Evolutionary conservation across 768 basidiomycete genomes (phyloP).

Genomic region (Thelephora aurantiotincta): DNA sequence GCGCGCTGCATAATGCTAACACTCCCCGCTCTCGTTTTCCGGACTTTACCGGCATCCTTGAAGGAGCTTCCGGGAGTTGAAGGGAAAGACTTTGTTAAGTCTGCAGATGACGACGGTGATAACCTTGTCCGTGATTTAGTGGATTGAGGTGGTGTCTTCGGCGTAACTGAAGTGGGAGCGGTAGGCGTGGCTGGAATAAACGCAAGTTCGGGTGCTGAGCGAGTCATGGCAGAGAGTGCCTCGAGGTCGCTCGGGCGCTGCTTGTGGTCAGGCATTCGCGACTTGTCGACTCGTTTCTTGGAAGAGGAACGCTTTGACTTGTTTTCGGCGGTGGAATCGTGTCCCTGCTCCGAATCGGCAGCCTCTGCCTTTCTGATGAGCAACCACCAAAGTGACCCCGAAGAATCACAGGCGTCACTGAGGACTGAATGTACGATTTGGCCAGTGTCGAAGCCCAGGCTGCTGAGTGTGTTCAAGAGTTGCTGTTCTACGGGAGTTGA

Average conservation of each 20-base stretch:
- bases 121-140: conserved; percentile 19
- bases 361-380: conserved; percentile 69
- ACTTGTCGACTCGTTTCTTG: conserved; percentile 16
- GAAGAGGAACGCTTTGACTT: conserved; percentile 11
- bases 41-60: conserved; percentile 40
- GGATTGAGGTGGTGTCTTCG: conserved; percentile 39
- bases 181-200: conserved; percentile 74
- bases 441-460: conserved; percentile 81
- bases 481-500: conserved; percentile 71
- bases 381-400: conserved; percentile 95
- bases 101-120: conserved; percentile 41
- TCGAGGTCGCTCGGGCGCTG: conserved; percentile 6
- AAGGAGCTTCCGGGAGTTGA: conserved; percentile 53
- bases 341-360: conserved; percentile 28
- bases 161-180: conserved; percentile 18
- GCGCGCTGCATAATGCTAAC: conserved; percentile 95
- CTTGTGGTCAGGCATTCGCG: conserved; percentile 2
- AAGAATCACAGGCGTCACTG: conserved; percentile 82
- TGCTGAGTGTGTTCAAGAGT: conserved; percentile 59
- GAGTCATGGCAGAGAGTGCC: conserved; percentile 10
- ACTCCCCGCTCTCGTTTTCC: conserved; percentile 70
- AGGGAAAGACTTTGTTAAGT: conserved; percentile 44
- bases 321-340: conserved; percentile 9
- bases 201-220: conserved; percentile 45
- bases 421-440: conserved; percentile 93